Evolutionary conservation across 2,329 filamentous ascomycete species (phyloP).

Genomic region (Fusarium sublunatum): DNA sequence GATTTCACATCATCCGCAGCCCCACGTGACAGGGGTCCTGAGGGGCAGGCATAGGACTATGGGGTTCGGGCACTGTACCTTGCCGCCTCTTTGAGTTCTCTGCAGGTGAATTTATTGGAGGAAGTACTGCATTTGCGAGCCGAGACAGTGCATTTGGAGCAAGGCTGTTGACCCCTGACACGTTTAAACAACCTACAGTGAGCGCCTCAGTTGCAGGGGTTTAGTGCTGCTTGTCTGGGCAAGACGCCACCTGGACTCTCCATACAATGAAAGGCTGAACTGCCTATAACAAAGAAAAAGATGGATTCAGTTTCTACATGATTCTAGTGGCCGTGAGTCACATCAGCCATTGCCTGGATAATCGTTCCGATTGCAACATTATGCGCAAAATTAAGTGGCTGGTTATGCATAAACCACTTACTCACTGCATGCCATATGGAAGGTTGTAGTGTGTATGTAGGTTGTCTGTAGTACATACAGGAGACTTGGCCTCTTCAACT

Average conservation of each 20-base stretch:
- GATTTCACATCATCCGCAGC: conserved; percentile 56
- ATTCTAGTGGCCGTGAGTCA: conserved; percentile 38
- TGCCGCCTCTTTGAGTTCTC: conserved; percentile 27
- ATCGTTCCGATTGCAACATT: conserved; percentile 1
- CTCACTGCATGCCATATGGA: not conserved
- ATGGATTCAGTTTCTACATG: conserved; percentile 19
- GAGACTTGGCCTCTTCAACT: conserved; percentile 41
- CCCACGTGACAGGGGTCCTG: conserved; percentile 51
- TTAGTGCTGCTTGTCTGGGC: conserved; percentile 7
- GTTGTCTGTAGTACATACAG: not conserved
- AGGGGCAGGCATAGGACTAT: not conserved
- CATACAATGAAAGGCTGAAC: conserved; percentile 2
- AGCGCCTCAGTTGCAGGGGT: conserved; percentile 22
- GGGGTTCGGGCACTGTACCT: conserved; percentile 34
- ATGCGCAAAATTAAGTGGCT: not conserved
- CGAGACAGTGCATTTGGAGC: conserved; percentile 33
- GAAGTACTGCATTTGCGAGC: conserved; percentile 6
- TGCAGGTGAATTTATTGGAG: not conserved
- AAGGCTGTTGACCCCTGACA: conserved; percentile 36
- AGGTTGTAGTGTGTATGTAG: not conserved
- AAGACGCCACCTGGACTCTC: conserved; percentile 23
- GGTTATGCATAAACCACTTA: not conserved
- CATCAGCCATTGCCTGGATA: conserved; percentile 3
- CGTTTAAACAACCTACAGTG: conserved; percentile 15
- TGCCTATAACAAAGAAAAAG: conserved; percentile 7